Evolutionary conservation across 441 rosid species (phyloP).

Genomic region (Adansonia rubrostipa): DNA sequence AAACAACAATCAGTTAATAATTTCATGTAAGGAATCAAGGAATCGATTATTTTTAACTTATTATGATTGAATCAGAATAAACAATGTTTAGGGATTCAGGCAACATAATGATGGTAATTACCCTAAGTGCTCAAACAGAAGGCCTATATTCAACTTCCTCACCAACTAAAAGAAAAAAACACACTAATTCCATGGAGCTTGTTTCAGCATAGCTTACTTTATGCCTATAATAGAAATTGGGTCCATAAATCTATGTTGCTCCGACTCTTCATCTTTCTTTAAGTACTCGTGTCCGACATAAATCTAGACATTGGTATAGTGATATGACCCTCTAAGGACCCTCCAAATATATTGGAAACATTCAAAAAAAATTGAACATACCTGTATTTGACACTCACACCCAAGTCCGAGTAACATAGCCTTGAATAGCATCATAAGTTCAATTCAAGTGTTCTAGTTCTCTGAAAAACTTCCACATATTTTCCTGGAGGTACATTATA

Average conservation of each 20-base stretch:
- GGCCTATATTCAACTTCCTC: slow-evolving; percentile 4
- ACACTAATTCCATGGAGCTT: not conserved
- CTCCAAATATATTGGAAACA: too few relatives aligned
- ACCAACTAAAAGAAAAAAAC: too few relatives aligned
- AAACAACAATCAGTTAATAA: not conserved
- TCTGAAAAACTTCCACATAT: not conserved
- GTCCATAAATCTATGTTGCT: not conserved
- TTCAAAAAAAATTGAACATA: too few relatives aligned
- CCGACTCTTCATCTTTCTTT: too few relatives aligned
- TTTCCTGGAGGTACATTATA: not conserved
- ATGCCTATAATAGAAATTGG: not conserved
- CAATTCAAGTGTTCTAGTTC: not conserved
- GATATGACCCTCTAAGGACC: too few relatives aligned
- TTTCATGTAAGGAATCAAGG: slow-evolving; percentile 9
- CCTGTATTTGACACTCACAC: too few relatives aligned
- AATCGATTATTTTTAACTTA: not conserved
- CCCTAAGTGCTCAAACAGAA: not conserved
- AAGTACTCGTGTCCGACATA: too few relatives aligned
- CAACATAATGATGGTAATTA: not conserved
- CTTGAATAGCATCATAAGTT: not conserved
- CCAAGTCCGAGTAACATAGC: too few relatives aligned
- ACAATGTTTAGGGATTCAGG: not conserved
- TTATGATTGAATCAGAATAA: slow-evolving; percentile 2
- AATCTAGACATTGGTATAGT: too few relatives aligned
- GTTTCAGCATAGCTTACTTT: not conserved